Base-by-base conservation (phyloP, 208 protist genomes). In the Angomonas ambiguus region DNA sequence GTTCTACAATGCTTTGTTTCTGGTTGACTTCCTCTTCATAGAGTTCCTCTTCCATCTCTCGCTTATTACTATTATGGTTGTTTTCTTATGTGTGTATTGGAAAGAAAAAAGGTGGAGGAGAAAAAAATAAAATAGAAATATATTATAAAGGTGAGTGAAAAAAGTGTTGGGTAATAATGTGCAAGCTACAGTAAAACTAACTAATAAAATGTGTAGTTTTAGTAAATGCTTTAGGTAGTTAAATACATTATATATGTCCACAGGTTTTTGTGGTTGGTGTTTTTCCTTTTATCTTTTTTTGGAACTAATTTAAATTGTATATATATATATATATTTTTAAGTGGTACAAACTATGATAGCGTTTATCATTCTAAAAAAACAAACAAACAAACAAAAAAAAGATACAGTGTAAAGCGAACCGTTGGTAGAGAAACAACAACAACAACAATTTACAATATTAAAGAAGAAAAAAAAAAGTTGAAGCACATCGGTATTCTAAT, bases 1-100 rank as follows among this genome's bases (percentile, higher is more conserved):
- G 53, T n/a, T 35, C 53, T 3, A 35, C 11, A 28, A 35, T 27
- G 30, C 32, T 42, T 45, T 91, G 73, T 49, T 76, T 57, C 72
- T 88, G 72, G 22, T 79, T 65, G 8, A 62, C 28, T 2, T 48
- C 62, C 2, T 71, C 65, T 20, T 35, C 53, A 1, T 5, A 59
- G 53, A 59, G 20, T 24, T 24, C 25, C 11, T 20, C 18, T 18
- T 25, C 6, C 48, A 20, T 48, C 48, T 22, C n/a, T 59, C 22
- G 28, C 27, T 27, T 18, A 51, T n/a, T 31, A 48, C 24, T 22
- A 20, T 30, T 27, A 27, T 55, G 49, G 8, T 55, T 20, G 11
- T 55, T 27, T 59, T 59, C 25, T 32, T 32, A 33, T 59, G 28
- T 30, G 3, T 38, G 27, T 16, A 31, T 55, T 49, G 1, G 13